phyloP scores from a whole-genome alignment of 371 early-diverging fungal genomes.

The Lichtheimia corymbifera region DNA sequence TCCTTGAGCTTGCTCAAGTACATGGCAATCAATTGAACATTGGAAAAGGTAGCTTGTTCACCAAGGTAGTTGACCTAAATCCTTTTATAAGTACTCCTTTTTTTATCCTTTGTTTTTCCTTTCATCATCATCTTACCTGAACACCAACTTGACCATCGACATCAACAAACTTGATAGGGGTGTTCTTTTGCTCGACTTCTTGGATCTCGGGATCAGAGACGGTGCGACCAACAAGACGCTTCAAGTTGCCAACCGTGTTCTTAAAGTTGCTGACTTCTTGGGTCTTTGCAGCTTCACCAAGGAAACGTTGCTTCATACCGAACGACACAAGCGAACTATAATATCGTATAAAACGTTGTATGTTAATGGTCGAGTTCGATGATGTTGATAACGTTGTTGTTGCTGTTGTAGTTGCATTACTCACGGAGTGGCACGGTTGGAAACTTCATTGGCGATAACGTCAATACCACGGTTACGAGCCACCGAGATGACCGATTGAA shows the following conservation, averaged over 20 bases:
- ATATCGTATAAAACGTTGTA: neutral
- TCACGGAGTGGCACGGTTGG: conserved; percentile 95
- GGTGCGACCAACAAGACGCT: conserved; percentile 96
- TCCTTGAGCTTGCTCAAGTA: conserved; percentile 91
- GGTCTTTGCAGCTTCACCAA: conserved; percentile 96
- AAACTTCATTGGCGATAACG: conserved; percentile 95
- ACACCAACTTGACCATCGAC: conserved; percentile 87
- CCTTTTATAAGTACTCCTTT: neutral
- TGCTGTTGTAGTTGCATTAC: conserved; percentile 24
- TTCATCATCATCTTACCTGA: conserved; percentile 53
- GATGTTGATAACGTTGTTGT: neutral
- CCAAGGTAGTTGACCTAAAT: conserved; percentile 77
- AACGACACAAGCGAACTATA: conserved; percentile 88
- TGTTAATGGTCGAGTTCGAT: neutral
- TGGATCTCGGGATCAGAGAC: conserved; percentile 87
- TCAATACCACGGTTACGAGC: conserved; percentile 98
- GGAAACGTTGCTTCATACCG: conserved; percentile 91
- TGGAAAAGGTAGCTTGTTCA: conserved; percentile 77
- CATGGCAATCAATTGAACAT: conserved; percentile 92
- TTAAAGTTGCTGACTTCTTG: conserved; percentile 94
- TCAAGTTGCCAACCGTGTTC: conserved; percentile 92
- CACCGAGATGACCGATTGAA: conserved; percentile 94
- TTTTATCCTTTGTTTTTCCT: neutral
- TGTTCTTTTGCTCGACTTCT: conserved; percentile 78
- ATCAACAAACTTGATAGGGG: conserved; percentile 80